Percentiles rank a stretch among this genome's conserved stretches.
These are phyloP conservation scores for Trichoderma hamatum DNA, from an alignment of 2,329 filamentous ascomycete species.

Conservation along the genomic window DNA sequence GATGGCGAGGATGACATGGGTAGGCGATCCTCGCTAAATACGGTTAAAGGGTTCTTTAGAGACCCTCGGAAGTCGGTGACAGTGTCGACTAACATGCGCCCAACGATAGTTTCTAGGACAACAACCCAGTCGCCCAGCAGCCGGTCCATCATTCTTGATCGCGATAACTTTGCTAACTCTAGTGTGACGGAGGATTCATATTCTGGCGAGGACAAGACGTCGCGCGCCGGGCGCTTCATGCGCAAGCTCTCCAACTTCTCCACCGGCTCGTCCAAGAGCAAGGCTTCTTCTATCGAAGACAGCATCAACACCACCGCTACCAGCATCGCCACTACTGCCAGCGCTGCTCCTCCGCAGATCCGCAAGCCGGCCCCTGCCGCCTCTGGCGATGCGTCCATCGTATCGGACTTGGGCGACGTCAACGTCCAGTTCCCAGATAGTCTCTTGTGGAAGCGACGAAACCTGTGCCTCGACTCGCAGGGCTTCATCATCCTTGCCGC, in stretches of 20 bases:
- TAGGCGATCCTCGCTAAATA: slow-evolving; percentile 61
- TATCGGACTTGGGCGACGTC: slow-evolving; percentile 80
- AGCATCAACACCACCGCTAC: not conserved
- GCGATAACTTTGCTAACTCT: slow-evolving; percentile 45
- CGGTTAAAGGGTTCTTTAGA: slow-evolving; percentile 65
- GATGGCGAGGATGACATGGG: slow-evolving; percentile 43
- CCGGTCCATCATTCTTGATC: slow-evolving; percentile 54
- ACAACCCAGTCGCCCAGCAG: slow-evolving; percentile 54
- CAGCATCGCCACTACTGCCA: not conserved
- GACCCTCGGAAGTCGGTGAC: slow-evolving; percentile 58
- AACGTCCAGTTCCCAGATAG: slow-evolving; percentile 98
- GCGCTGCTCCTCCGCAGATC: not conserved
- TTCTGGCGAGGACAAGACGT: slow-evolving; percentile 54
- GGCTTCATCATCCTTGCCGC: slow-evolving; percentile 81
- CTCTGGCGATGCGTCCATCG: slow-evolving; percentile 46
- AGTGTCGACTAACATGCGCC: slow-evolving; percentile 48
- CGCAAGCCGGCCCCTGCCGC: slow-evolving; percentile 32
- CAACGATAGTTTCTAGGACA: slow-evolving; percentile 34
- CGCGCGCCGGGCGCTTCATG: slow-evolving; percentile 61
- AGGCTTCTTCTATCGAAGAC: slow-evolving; percentile 48
- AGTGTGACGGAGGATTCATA: slow-evolving; percentile 49
- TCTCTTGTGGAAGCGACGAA: slow-evolving; percentile 92
- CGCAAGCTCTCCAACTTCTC: slow-evolving; percentile 60
- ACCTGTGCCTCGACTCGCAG: slow-evolving; percentile 79
- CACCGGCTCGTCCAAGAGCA: slow-evolving; percentile 49